Evolutionary conservation across 805 yeast genomes (phyloP), one percentile per base, ranked within the genome.

Genomic region (Lipomyces yamanashiensis): DNA sequence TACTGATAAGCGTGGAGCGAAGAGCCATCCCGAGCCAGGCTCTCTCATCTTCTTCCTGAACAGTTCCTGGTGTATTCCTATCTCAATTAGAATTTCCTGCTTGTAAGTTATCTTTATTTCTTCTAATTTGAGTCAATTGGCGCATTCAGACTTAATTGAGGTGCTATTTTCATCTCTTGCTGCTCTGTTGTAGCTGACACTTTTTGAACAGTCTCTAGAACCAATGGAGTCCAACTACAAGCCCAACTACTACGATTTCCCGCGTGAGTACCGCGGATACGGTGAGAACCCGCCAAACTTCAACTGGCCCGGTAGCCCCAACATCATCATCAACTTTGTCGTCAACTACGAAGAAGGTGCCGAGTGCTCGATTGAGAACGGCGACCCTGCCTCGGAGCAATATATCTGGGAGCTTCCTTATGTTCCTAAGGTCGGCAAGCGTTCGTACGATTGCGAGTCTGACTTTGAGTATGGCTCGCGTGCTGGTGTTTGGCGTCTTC

Each of bases 281-380:
- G 78, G 78, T 28, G 75, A 73, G 54, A 56, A 66, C 17, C 68
- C 76, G 34, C 66, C 73, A 13, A 70, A 74, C 47, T 70, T 73
- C 52, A 67, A 73, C 58, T 75, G 78, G 78, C 78, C 78, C n/a
- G 71, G 72, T 43, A 67, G 69, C 44, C 73, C 76, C 36, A 73
- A 71, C 61, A 73, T 75, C 13, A 74, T 75, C 13, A 70, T 75
- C 51, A 71, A 74, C 45, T 74, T 75, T 57, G 74, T 76, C 28
- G 66, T 75, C 37, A 75, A 75, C 66, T 74, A 75, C 64, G 78
- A 75, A 65, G 78, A 75, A 67, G 78, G 78, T 23, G 77, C 74
- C 17, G 78, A 75, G 56, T 64, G 67, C 50, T 63, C 72, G 23
- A 63, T 75, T 23, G 63, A 70, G 50, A 71, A 75, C 61, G 78